These are phyloP conservation scores for Penicillium simplicissimum DNA, from an alignment of 495 filamentous ascomycete species.

Conservation along the genomic window DNA sequence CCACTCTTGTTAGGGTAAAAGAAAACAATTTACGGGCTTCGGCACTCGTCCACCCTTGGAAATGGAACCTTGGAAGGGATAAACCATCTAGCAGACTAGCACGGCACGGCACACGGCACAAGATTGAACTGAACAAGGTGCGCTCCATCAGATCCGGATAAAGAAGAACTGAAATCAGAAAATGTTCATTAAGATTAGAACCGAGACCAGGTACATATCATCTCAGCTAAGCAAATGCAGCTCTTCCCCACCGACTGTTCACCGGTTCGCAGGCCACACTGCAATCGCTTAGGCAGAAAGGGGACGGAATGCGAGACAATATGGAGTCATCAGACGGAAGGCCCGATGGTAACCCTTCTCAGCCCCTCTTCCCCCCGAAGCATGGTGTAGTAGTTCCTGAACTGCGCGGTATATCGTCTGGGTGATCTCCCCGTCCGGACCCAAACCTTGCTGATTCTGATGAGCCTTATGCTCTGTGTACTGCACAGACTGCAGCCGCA, in stretches of 20 bases:
- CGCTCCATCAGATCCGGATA: not conserved
- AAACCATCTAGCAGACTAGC: not conserved
- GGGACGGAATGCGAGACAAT: constrained; percentile 15
- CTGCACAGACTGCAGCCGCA: constrained; percentile 9
- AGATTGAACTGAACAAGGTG: not conserved
- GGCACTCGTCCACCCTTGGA: not conserved
- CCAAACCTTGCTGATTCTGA: constrained; percentile 20
- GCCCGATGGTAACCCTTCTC: constrained; percentile 7
- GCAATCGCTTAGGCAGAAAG: constrained; percentile 2
- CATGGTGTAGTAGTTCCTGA: constrained; percentile 15
- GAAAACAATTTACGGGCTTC: not conserved
- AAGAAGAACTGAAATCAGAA: not conserved
- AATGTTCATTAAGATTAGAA: not conserved
- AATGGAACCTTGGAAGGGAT: not conserved
- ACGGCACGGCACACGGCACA: not conserved
- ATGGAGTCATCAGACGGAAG: constrained; percentile 13
- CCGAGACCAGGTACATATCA: not conserved
- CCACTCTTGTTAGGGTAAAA: not conserved
- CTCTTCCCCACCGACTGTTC: constrained; percentile 13
- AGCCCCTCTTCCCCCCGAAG: not conserved
- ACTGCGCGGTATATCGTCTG: constrained; percentile 26
- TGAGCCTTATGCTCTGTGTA: constrained; percentile 2
- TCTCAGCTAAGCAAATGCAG: constrained; percentile 9
- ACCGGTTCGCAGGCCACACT: constrained; percentile 3
- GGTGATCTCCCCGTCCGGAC: constrained; percentile 10